Evolutionary conservation across 495 filamentous ascomycete species (phyloP), one percentile per base, ranked within the genome.

Genomic region (Aspergillus egyptiacus): DNA sequence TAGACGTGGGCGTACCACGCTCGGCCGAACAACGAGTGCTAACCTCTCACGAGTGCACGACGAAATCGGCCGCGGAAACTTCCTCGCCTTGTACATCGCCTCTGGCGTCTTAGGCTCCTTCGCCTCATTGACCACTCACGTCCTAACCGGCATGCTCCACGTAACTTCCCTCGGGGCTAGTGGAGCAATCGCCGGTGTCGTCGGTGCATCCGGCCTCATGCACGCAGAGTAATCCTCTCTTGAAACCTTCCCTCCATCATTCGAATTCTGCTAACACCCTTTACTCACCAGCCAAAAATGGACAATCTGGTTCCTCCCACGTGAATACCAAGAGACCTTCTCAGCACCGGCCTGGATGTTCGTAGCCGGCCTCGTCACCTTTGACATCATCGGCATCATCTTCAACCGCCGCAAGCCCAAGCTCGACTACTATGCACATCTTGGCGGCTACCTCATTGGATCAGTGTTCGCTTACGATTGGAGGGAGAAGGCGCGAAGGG

Each of bases 21-120:
- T 13, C 15, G 13, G 7, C 35, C 17, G 28, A 18, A 23, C 25
- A 5, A 35, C 13, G 11, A 20, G 4, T 32, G 18, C 40, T 46
- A 34, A 46, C 19, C 22, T 20, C 3, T 32, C 15, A 38, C 15
- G 17, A 76, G 77, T 93, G 11, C 87, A 95, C 69, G 90, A 96
- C 56, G 84, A 95, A 45, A 77, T 96, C 44, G 91, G 90, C 32
- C 79, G 91, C 15, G 89, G 84, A 31, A 79, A 82, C 50, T 95
- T 96, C 66, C 70, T 98, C 3, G 82, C 84, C 6, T 69, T 95
- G 5, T 94, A 89, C 63, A 56, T 94, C 30, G 66, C 79, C 0
- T 71, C 79, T 3, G 91, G 88, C 32, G 76, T 77, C 0, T 19
- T 87, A 10, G 84, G 81, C 24, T 83, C 82, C 33, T 77, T 87